Base-by-base conservation (phyloP, 2,329 filamentous ascomycete species). In the Venturia aucupariae region DNA sequence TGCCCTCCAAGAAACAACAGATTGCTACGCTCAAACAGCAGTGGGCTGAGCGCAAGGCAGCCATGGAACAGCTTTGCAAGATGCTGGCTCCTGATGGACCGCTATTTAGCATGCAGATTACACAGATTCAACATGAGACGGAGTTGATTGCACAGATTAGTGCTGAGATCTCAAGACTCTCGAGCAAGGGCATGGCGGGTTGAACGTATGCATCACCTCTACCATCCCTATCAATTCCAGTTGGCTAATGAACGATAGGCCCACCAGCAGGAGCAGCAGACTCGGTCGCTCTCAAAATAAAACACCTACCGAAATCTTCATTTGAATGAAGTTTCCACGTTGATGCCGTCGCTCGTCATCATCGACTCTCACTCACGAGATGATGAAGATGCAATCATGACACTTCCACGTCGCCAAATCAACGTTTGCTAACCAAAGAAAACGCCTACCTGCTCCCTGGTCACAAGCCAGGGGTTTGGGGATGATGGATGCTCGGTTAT, bases 21-120 rank as follows among this genome's bases (percentile, higher is more conserved):
- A 63, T 63, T 44, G 38, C 41, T 15, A 8, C 30, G 5, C 48
- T 63, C 11, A 55, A 44, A 38, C 41, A 54, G 19, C 42, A 63
- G 22, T 63, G 51, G 46, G 46, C 51, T 32, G 46, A 63, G 30
- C 62, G 48, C 22, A 63, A 63, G 32, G 62, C 46, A 7, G 22
- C 42, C 24, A 41, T 63, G 35, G 62, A 63, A 38, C 30, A 63
- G 27, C 62, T 63, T 17, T 39, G 32, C 35, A 39, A 27, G 19
- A 44, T 22, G 42, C n/a, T 63, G 30, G 62, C 30, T 39, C 51
- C 51, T 38, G 62, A 63, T 35, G 62, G 62, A 24, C 62, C 62
- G 4, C 51, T 63, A 11, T 55, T 55, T 13, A 39, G 42, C 51
- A 63, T 63, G 35, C 41, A 38, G 8, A 41, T 63, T 24, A 42